These are phyloP conservation scores for Staphylotrichum longicolle DNA, from an alignment of 495 filamentous ascomycete genomes.

Conservation along the genomic window DNA sequence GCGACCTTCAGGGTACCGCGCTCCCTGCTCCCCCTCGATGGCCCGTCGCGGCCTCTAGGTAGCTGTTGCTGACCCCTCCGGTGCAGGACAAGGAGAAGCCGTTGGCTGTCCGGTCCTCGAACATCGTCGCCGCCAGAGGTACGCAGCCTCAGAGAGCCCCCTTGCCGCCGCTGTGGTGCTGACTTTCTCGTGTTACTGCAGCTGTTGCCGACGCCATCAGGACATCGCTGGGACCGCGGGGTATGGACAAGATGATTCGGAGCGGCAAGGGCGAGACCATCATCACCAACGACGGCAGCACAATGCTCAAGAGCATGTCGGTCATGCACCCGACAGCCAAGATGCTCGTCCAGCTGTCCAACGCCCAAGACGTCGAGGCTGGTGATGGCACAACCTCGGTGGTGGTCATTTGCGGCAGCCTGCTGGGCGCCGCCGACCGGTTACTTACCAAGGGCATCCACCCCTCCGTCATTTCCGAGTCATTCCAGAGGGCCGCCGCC, in stretches of 20 bases:
- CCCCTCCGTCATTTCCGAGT: constrained; percentile 94
- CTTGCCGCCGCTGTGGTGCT: constrained; percentile 4
- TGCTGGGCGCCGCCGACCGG: constrained; percentile 89
- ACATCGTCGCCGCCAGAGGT: constrained; percentile 97
- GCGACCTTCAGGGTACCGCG: constrained; percentile 73
- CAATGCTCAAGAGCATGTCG: constrained; percentile 97
- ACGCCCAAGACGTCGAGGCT: constrained; percentile 96
- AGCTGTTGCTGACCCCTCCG: constrained; percentile 43
- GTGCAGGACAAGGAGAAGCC: constrained; percentile 96
- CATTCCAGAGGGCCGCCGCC: constrained; percentile 90
- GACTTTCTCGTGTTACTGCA: constrained; percentile 31
- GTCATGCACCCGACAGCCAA: constrained; percentile 98
- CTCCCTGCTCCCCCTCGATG: constrained; percentile 13
- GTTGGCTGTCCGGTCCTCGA: constrained; percentile 83
- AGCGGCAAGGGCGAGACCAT: constrained; percentile 94
- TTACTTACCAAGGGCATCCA: constrained; percentile 91
- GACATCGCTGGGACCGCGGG: constrained; percentile 60
- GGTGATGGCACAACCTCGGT: constrained; percentile 98
- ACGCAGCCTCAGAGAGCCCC: constrained; percentile 32
- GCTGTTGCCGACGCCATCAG: constrained; percentile 96
- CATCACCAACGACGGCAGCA: constrained; percentile 99
- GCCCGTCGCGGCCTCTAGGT: neutral
- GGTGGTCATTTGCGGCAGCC: constrained; percentile 91
- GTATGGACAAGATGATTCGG: constrained; percentile 99
- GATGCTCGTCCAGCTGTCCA: constrained; percentile 96